Base-by-base conservation (phyloP, 768 basidiomycete genomes). In the Russula olivacea region DNA sequence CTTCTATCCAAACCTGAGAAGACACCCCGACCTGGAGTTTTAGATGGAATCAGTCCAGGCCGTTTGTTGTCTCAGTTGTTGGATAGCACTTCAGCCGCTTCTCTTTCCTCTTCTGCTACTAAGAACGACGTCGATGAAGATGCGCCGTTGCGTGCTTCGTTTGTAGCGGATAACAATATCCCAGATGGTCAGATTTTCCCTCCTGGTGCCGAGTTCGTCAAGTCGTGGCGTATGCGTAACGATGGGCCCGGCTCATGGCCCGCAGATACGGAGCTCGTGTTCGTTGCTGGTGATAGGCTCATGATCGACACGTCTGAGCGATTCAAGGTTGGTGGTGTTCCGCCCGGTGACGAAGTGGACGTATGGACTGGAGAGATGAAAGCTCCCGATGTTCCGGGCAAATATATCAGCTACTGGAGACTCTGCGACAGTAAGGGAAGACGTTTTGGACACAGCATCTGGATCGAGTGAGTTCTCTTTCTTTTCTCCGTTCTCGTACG, bases 201-300 rank as follows among this genome's bases (percentile, higher is more conserved):
- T 34, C 85, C 89, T 8, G 91, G 91, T 38, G 89, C 89, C 0
- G 89, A 89, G 71, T 94, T 93, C 69, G 81, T 91, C 59, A 93
- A 93, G 74, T 84, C 83, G 23, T 94, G 91, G 91, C 77, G 79
- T 60, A 80, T 93, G 77, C 65, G 78, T 34, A 94, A 94, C 68
- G 80, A 80, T 67, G 86, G 90, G 17, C 69, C 68, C 15, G 59
- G 72, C 6, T 79, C 83, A 21, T 93, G 90, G 91, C 88, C 88
- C 0, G 78, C 80, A 30, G 74, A 76, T 14, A 91, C 91, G 0
- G 79, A 84, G 68, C 73, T 93, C 19, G 79, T 81, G 11, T 92
- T 85, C 68, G 83, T 88, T 50, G 88, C 84, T 10, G 91, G 91
- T 19, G 83, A 85, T 43, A 74, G 77, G n/a, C 76, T 91, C 48